Evolutionary conservation across 352 stramenopile genomes (phyloP), one percentile per base, ranked within the genome.

Genomic region (Globisporangium carolinianum): DNA sequence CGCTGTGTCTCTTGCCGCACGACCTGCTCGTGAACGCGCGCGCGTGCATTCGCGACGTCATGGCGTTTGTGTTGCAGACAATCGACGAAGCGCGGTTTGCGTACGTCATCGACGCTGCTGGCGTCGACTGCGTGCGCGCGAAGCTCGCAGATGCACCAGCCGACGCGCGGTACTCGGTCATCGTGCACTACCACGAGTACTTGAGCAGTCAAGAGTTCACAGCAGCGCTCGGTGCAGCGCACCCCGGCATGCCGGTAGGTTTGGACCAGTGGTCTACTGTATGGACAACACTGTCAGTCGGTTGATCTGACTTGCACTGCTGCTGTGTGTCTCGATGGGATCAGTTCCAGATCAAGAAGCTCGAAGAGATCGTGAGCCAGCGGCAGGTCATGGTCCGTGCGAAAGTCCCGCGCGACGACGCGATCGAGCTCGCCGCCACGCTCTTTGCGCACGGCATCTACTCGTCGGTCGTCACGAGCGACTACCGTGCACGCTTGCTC

Each of bases 131-230:
- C 10, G 76, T 81, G 54, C 63, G 70, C 2, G 65, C 82, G 52
- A 79, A 76, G 60, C 53, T 85, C 37, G 68, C 69, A 5, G 66
- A 74, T 2, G 84, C 86, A n/a, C 39, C 71, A 11, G 55, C 81
- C 12, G 75, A 87, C 10, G 75, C 71, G 63, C 77, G 86, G 18
- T 89, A 96, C 42, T 95, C 89, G 51, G 73, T 98, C 9, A 83
- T 97, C 32, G 71, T 98, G 46, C 90, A 98, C 68, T 92, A 91
- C 57, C 96, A 98, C 62, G 94, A 98, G 65, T 84, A 98, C 65
- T 83, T 97, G 64, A 89, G 76, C 39, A 81, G 75, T 1, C 79
- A 96, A 32, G 87, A 97, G 57, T 92, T 87, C 68, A 88, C 83
- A 58, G 79, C 60, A 10, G 86, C 70, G 43, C 65, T 92, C 49